Evolutionary conservation across 495 filamentous ascomycete species (phyloP), one percentile per base, ranked within the genome.

Genomic region (Staphylotrichum longicolle): DNA sequence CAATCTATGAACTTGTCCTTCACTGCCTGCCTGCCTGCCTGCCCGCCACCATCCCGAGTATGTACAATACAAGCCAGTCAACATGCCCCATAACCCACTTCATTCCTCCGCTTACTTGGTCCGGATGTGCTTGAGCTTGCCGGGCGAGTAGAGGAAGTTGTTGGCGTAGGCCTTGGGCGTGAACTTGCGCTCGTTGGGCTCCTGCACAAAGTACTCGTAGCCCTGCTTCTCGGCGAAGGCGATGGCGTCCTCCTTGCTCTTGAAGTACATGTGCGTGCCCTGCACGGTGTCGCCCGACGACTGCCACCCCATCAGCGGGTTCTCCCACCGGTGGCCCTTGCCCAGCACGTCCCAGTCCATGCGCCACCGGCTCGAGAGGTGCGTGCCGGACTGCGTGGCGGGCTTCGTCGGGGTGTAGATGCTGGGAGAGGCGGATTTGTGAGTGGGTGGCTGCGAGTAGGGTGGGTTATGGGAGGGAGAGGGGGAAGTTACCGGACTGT

Each of bases 201-300:
- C 94, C 80, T 98, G 94, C 27, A 98, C 91, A 75, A 96, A 97
- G 75, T 97, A 99, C 70, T 98, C 93, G 71, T 98, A 99, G 41
- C 95, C 94, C 72, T 99, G 95, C 83, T 96, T 99, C 80, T 96
- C 88, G 20, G 94, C 94, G 69, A 99, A 99, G 15, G 80, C 74
- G 65, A 99, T 93, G 63, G 94, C 94, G 68, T 96, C 93, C 73
- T 99, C 93, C 82, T 96, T 98, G 54, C 80, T 82, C 76, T 89
- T 90, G 84, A 99, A 99, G 71, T 86, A 86, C 60, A 99, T 73
- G 73, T 89, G 81, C 60, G 91, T 94, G 67, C 91, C 93, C 73
- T 99, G 91, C 89, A 98, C 88, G 66, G 80, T 79, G 76, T 99
- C 94, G 27, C 84, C 94, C 50, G 91, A 95, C 7, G 93, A 96